Conservation (phyloP, 345 rosid species). For the Stellera chamaejasme region DNA sequence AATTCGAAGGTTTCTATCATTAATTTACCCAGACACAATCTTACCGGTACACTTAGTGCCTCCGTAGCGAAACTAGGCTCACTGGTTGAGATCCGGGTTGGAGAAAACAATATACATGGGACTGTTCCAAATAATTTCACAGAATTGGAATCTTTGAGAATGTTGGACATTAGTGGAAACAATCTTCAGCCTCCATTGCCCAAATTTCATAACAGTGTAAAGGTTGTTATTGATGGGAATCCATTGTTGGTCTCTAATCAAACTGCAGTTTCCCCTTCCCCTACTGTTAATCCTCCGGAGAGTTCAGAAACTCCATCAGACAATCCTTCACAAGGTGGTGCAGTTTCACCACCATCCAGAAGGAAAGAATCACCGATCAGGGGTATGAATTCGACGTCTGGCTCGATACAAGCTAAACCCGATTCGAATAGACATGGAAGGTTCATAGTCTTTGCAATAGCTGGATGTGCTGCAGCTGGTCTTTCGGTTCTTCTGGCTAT, state of each 20-base stretch:
- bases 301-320: conserved; percentile 15
- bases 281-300: conserved; percentile 13
- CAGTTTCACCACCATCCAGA: not conserved
- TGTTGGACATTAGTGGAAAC: conserved; percentile 36
- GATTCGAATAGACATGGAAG: conserved; percentile 7
- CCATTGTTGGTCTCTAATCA: conserved; percentile 26
- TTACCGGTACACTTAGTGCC: conserved; percentile 38
- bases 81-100: conserved; percentile 32
- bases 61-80: conserved; percentile 29
- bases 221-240: conserved; percentile 32
- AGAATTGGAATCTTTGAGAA: conserved; percentile 24
- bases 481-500: conserved; percentile 12
- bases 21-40: conserved; percentile 34
- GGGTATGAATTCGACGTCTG: conserved; percentile 3
- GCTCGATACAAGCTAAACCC: conserved; percentile 11
- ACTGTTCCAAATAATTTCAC: conserved; percentile 33
- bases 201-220: conserved; percentile 25
- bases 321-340: conserved; percentile 1
- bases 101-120: conserved; percentile 27
- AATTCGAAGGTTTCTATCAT: conserved; percentile 25
- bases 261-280: conserved; percentile 11
- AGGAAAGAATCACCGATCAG: no score
- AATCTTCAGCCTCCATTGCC: conserved; percentile 40
- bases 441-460: conserved; percentile 9
- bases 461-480: conserved; percentile 14